Evolutionary conservation across 306 rosid species (phyloP).

Genomic region (Medicago truncatula): DNA sequence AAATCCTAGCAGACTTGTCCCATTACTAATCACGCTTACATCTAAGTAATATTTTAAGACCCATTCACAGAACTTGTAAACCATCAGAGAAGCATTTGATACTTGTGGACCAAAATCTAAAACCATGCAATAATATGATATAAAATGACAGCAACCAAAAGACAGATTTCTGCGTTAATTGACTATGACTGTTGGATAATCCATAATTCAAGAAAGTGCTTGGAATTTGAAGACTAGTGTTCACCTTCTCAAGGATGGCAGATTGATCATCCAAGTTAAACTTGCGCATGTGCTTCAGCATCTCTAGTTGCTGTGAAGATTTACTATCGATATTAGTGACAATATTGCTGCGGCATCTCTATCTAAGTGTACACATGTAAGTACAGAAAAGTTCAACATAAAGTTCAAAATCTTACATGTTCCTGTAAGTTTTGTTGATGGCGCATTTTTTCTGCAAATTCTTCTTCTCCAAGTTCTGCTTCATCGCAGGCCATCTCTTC

Average conservation of each 20-base stretch:
- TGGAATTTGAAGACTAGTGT: neutral
- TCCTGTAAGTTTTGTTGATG: conserved; percentile 61
- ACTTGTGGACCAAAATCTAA: neutral
- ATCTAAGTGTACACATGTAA: conserved; percentile 19
- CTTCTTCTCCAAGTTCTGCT: conserved; percentile 82
- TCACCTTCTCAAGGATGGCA: conserved; percentile 82
- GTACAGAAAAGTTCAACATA: neutral
- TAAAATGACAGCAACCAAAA: neutral
- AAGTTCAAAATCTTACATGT: conserved; percentile 61
- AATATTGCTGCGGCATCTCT: no score
- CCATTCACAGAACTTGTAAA: conserved; percentile 6
- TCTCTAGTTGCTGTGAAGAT: conserved; percentile 79
- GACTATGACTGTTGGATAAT: no score
- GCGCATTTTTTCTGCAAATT: conserved; percentile 63
- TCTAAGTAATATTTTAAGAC: neutral
- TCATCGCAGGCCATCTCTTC: conserved; percentile 94
- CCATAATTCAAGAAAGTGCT: neutral
- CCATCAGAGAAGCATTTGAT: neutral
- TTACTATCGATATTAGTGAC: conserved; percentile 20
- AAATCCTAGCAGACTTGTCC: no score
- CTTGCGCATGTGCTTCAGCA: conserved; percentile 78
- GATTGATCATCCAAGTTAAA: conserved; percentile 77
- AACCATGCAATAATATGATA: neutral
- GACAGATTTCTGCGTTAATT: neutral
- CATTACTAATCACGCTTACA: neutral